These are phyloP conservation scores for Dactylellina drechsleri DNA, from an alignment of 2,329 filamentous ascomycete species.

Conservation along the genomic window DNA sequence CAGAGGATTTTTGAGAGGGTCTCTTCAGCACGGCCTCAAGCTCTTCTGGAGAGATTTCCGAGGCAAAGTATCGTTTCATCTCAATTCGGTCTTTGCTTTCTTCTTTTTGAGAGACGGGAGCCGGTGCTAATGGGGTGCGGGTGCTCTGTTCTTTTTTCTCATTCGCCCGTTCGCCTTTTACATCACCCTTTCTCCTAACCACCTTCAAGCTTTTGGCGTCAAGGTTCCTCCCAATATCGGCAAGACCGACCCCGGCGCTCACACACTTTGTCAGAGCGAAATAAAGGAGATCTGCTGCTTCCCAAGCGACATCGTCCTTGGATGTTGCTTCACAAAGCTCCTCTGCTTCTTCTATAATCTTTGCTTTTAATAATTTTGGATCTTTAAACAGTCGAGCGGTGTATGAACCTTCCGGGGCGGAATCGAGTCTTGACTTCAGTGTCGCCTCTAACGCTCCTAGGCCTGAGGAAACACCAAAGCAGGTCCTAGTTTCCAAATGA, in stretches of 20 bases:
- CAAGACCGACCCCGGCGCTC: conserved; percentile 81
- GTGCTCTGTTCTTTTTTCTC: conserved; percentile 68
- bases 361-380: conserved; percentile 85
- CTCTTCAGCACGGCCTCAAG: conserved; percentile 81
- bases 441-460: conserved; percentile 88
- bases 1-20: conserved; percentile 93
- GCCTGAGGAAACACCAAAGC: conserved; percentile 86
- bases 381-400: conserved; percentile 93
- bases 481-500: conserved; percentile 89
- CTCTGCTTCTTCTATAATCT: conserved; percentile 98
- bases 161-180: conserved; percentile 90
- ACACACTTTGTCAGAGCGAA: conserved; percentile 93
- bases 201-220: conserved; percentile 96
- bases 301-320: conserved; percentile 86
- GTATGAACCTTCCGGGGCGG: conserved; percentile 89
- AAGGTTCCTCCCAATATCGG: conserved; percentile 90
- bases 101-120: conserved; percentile 24
- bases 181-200: conserved; percentile 89
- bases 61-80: conserved; percentile 82
- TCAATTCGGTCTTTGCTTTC: conserved; percentile 67
- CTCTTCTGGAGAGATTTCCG: conserved; percentile 71
- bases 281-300: conserved; percentile 94
- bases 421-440: conserved; percentile 79
- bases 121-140: not conserved
- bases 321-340: conserved; percentile 89